Conservation (phyloP, 2,329 filamentous ascomycete species). For the Clonostachys chloroleuca region DNA sequence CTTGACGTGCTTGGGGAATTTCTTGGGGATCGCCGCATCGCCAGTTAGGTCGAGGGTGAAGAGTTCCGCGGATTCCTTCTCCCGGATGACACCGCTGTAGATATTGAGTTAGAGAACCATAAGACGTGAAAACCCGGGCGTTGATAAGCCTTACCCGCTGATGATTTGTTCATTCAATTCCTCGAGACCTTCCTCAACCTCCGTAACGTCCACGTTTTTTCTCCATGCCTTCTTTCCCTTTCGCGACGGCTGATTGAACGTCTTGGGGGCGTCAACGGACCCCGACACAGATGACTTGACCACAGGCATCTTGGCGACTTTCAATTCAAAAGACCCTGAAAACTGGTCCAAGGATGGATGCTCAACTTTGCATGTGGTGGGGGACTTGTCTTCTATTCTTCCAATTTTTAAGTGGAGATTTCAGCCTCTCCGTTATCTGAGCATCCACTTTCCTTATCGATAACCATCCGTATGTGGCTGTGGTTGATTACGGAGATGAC, state of each 20-base stretch:
- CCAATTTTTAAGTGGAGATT: constrained; percentile 10
- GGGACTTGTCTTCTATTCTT: constrained; percentile 1
- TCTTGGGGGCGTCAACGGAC: constrained; percentile 62
- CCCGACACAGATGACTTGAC: constrained; percentile 38
- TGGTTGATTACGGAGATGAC: too few relatives aligned
- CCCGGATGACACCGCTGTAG: constrained; percentile 73
- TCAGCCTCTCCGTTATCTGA: too few relatives aligned
- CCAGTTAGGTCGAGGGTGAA: constrained; percentile 79
- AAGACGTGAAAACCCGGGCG: too few relatives aligned
- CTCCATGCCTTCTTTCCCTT: constrained; percentile 99
- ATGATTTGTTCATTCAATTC: constrained; percentile 86
- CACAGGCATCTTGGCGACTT: constrained; percentile 43
- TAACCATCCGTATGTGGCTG: too few relatives aligned
- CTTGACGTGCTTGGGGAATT: constrained; percentile 59
- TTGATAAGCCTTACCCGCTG: constrained; percentile 61
- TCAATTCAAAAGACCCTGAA: neutral
- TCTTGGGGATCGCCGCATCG: constrained; percentile 60
- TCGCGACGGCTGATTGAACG: constrained; percentile 83
- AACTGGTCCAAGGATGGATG: neutral
- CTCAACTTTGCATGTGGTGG: neutral
- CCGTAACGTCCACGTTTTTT: constrained; percentile 92
- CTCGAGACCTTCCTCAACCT: constrained; percentile 78
- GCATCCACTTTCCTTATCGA: too few relatives aligned
- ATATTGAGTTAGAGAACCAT: neutral
- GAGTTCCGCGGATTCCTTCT: constrained; percentile 77